These are phyloP conservation scores for Pichia exigua DNA, from an alignment of 805 yeast genomes.

Conservation along the genomic window DNA sequence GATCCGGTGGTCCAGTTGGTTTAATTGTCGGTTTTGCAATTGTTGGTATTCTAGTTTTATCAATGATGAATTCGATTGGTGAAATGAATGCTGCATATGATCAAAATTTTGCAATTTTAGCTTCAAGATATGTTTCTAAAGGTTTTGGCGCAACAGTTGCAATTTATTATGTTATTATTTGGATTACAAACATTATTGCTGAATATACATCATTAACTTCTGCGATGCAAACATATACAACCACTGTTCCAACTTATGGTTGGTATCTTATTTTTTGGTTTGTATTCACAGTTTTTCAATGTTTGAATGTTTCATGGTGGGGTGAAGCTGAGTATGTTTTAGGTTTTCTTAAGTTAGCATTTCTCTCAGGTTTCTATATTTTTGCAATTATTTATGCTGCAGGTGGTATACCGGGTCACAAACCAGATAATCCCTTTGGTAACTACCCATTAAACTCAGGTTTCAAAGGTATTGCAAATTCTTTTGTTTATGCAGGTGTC, in stretches of 20 bases:
- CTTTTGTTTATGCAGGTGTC: conserved; percentile 19
- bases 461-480: conserved; percentile 21
- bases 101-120: conserved; percentile 45
- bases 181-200: conserved; percentile 48
- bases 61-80: conserved; percentile 50
- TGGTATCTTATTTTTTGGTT: conserved; percentile 48
- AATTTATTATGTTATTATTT: conserved; percentile 44
- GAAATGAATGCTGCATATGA: conserved; percentile 49
- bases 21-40: conserved; percentile 41
- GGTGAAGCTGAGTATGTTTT: conserved; percentile 52
- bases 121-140: conserved; percentile 42
- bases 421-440: conserved; percentile 33
- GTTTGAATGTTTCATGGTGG: conserved; percentile 43
- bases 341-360: conserved; percentile 41
- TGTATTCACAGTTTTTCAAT: conserved; percentile 42
- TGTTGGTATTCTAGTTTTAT: conserved; percentile 44
- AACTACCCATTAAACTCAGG: conserved; percentile 23
- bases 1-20: conserved; percentile 47
- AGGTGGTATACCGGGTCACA: conserved; percentile 33
- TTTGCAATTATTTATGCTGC: conserved; percentile 40
- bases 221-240: conserved; percentile 42
- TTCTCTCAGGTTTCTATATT: conserved; percentile 42
- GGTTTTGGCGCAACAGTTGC: conserved; percentile 54
- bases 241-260: conserved; percentile 46
- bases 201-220: conserved; percentile 49